Evolutionary conservation across 345 rosid species (phyloP), one percentile per base, ranked within the genome.

Genomic region (Moricandia moricandioides): DNA sequence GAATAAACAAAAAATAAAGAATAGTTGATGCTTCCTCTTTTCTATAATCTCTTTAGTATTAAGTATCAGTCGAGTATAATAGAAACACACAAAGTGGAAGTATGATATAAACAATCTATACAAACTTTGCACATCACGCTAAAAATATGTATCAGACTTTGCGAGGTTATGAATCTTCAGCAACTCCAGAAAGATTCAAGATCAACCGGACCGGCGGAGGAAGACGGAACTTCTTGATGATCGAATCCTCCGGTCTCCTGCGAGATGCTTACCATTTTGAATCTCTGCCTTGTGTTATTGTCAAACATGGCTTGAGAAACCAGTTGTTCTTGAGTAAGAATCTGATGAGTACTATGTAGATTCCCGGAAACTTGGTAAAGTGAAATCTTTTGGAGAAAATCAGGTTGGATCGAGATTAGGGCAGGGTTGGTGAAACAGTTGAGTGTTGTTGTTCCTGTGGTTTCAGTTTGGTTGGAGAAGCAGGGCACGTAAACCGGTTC

Each of bases 401-500:
- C 31, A 3, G 31, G 31, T 7, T 33, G 37, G 7, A 33, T 43
- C 13, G 71, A 82, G 74, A 12, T 47, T 11, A 79, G 30, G 18
- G 62, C 51, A 67, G 81, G 78, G 69, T 81, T 82, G 86, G 34
- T 82, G 67, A 83, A 76, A 71, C 16, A 67, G 51, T 68, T 81
- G 35, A 70, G 65, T 68, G 24, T 21, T 21, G 24, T 70, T 76
- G 75, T 79, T 70, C 79, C 81, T 72, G 79, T 81, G 47, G 62
- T 78, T 60, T 85, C 83, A 43, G 27, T 61, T 67, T 72, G 81
- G 78, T 73, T 92, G 98, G 98, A 94, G 97, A 94, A 94, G 98
- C 98, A 94, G 97, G 98, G 91, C 97, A 92, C 98, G 97, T 88
- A 83, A 26, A 85, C 79, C 51, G 84, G 68, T 62, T 83, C 86